Conservation (phyloP, 1,284 basidiomycete genomes). For the Meira nashicola region DNA sequence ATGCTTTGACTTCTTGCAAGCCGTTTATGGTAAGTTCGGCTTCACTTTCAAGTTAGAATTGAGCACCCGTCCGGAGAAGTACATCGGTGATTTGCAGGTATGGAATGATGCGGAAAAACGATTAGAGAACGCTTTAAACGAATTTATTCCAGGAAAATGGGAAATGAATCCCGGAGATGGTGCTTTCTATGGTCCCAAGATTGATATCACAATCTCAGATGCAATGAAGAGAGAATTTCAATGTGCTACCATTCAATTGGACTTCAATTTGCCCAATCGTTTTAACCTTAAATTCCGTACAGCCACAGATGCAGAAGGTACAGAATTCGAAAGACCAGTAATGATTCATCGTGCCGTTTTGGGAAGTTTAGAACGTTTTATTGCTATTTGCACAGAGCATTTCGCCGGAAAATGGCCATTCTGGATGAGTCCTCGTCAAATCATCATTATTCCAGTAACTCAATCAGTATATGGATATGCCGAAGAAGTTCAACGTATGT, state of each 20-base stretch:
- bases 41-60: slow-evolving; percentile 94
- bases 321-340: slow-evolving; percentile 70
- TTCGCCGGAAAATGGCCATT: slow-evolving; percentile 99
- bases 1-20: slow-evolving; percentile 88
- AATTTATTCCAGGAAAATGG: slow-evolving; percentile 85
- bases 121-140: slow-evolving; percentile 78
- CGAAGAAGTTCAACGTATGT: slow-evolving; percentile 66
- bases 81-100: slow-evolving; percentile 79
- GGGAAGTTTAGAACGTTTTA: slow-evolving; percentile 90
- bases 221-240: slow-evolving; percentile 84
- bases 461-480: slow-evolving; percentile 80
- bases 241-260: slow-evolving; percentile 97
- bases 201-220: slow-evolving; percentile 94
- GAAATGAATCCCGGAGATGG: slow-evolving; percentile 92
- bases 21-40: slow-evolving; percentile 88
- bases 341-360: slow-evolving; percentile 98
- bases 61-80: slow-evolving; percentile 93
- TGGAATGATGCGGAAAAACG: slow-evolving; percentile 88
- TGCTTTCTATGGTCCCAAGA: slow-evolving; percentile 66
- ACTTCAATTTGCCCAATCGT: slow-evolving; percentile 97
- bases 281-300: slow-evolving; percentile 87
- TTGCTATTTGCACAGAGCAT: slow-evolving; percentile 95
- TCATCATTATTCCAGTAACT: slow-evolving; percentile 89
- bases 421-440: slow-evolving; percentile 93
- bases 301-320: slow-evolving; percentile 46